Base-by-base conservation (phyloP, 495 filamentous ascomycete genomes). In the Hyaloscypha hepaticicola region DNA sequence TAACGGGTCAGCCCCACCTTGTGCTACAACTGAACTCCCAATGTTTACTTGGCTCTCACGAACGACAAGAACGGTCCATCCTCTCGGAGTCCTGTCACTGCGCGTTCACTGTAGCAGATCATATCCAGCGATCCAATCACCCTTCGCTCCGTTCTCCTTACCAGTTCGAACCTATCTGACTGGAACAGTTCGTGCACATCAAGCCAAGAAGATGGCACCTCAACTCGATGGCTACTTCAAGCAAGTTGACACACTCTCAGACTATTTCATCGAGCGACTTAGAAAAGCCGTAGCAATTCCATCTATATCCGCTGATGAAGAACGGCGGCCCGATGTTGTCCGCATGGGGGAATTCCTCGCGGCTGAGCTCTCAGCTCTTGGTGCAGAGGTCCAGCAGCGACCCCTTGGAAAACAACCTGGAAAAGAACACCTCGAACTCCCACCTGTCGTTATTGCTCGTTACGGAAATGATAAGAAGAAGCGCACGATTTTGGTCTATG, bases 321-420 rank as follows among this genome's bases (percentile, higher is more conserved):
- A 87, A 68, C 88, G 92, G 72, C 86, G 95, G 45, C 87, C 84
- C 63, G 90, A 97, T 82, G 95, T 99, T 64, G 85, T 99, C 72
- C 87, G 92, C 83, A 99, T 99, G 95, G 96, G 89, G 63, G 83
- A 96, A 63, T 99, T 90, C 71, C 88, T 99, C 62, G 90, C 88
- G 67, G 79, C 83, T 28, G 90, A 97, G 77, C 87, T 99, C 61
- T 84, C 84, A 72, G 80, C 84, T 34, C 85, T 99, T 6, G 96
- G 95, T 27, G 96, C 95, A 50, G 79, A 85, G 62, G 95, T 96
- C 61, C 85, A 98, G 74, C 84, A 91, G 69, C 85, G 93, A 45
- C 83, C 85, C 5, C 83, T 97, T 16, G 96, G 96, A 63, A 90
- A 90, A 79, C 93, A 99, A 76, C 92, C 91, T 34, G 90, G 89